Base-by-base conservation (phyloP, 352 stramenopile species). In the Globisporangium abappressorium region DNA sequence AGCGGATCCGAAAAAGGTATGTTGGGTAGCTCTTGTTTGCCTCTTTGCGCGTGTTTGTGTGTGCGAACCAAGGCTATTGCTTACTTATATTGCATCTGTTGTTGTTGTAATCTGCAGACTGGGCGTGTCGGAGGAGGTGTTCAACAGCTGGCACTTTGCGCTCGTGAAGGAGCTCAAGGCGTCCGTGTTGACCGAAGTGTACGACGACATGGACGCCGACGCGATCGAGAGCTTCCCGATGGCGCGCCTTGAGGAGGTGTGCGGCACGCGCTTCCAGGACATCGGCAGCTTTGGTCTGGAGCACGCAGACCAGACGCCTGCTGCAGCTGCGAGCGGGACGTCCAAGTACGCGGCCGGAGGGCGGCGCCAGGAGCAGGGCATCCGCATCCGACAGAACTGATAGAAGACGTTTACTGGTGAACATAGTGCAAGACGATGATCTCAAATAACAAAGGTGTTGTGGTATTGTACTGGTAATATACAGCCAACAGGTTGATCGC, bases 101-200 rank as follows among this genome's bases (percentile, higher is more conserved):
- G 41, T 9, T 20, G 18, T n/a, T 51, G 20, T 24, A 12, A 24
- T 51, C 5, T 24, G 9, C 18, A 96, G 89, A 36, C 82, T 96
- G 54, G 77, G 84, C 3, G 81, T 93, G n/a, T 77, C 78, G 14
- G 73, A 74, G 14, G 85, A 93, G 24, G 69, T 84, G 41, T 93
- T 96, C 47, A 66, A 68, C 20, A 77, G 81, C 26, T 96, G 89
- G 89, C 81, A 87, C 26, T 77, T 96, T 18, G 76, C 87, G 4
- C 66, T 92, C 30, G 78, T 96, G 26, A 91, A 92, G 56, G 84
- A 96, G 28, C 78, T 85, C 28, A 91, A 92, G 62, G 86, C 84
- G 11, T 89, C 84, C 33, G 77, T 77, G 14, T 18, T 91, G 60
- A 67, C 69, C 41, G 74, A 75, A 22, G 72, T 91, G 51, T 86